These are phyloP conservation scores for Hylodesmum podocarpum DNA, from an alignment of 306 rosid genomes.

Conservation along the genomic window DNA sequence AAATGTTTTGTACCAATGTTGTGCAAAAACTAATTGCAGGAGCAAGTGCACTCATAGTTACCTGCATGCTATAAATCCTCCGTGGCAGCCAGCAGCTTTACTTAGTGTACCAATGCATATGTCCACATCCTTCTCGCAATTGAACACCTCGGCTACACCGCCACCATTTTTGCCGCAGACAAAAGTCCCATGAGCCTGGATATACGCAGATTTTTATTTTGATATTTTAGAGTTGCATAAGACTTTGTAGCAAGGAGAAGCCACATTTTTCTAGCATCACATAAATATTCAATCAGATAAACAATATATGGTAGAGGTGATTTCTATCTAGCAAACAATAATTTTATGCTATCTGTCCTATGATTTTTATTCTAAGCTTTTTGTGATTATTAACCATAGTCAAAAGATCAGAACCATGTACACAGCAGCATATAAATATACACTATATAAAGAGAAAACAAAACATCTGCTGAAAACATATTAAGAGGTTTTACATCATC, in stretches of 20 bases:
- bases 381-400: neutral
- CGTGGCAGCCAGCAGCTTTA: constrained; percentile 97
- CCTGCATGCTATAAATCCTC: constrained; percentile 99
- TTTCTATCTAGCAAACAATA: neutral
- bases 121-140: constrained; percentile 87
- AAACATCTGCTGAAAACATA: constrained; percentile 26
- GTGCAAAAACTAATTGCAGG: neutral
- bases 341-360: neutral
- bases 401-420: constrained; percentile 3
- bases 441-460: constrained; percentile 4
- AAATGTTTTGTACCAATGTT: neutral
- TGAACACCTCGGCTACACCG: constrained; percentile 85
- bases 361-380: neutral
- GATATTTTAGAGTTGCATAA: constrained; percentile 7
- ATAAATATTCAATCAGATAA: neutral
- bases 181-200: constrained; percentile 94
- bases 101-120: constrained; percentile 89
- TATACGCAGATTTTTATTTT: constrained; percentile 10
- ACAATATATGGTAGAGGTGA: neutral
- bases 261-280: neutral
- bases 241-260: neutral
- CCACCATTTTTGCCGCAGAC: constrained; percentile 95
- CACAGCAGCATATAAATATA: neutral
- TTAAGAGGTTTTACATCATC: constrained; percentile 75
- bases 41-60: constrained; percentile 26